Base-by-base conservation (phyloP, 2,329 filamentous ascomycete genomes). In the Aspergillus floridensis region DNA sequence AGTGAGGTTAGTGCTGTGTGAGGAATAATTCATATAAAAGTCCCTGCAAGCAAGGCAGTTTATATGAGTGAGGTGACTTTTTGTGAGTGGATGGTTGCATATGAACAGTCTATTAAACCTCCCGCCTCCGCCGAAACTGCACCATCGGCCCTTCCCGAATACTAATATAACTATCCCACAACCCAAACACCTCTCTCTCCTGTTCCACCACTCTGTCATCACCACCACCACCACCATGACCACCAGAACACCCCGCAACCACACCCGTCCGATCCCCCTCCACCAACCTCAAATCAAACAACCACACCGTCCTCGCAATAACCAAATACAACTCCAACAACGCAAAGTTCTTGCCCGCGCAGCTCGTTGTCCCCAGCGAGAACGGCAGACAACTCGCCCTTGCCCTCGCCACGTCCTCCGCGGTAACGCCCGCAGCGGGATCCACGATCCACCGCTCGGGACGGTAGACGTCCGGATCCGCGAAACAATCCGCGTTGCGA, bases 401-500 rank as follows among this genome's bases (percentile, higher is more conserved):
- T 3, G 58, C 58, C 41, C 44, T 7, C 19, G 53, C 58, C 3
- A 59, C 53, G 46, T 59, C 58, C 16, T 53, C 49, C 11, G 49
- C 53, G 1, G 53, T 31, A 6, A 59, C 48, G 0, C 55, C 55
- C 2, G 46, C 38, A 6, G 22, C 4, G 14, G 52, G 35, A 19
- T 58, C 56, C n/a, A 53, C 56, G 4, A 56, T 49, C 74, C 79
- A 84, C 0, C 81, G 72, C 63, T 84, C 80, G 0, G 70, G 70
- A 5, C 52, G 29, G 53, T 66, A 72, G 2, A 41, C 47, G 11
- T 65, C 35, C 0, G 70, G 60, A 6, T 55, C 32, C 3, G 50
- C 10, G 52, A 70, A 72, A 57, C 67, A 65, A 4, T 50, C 11
- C 8, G 26, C 22, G 7, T 64, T 61, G 26, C 60, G 65, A 29